These are phyloP conservation scores for Hygrophoropsis aurantiaca DNA, from an alignment of 768 basidiomycete genomes.

Conservation along the genomic window DNA sequence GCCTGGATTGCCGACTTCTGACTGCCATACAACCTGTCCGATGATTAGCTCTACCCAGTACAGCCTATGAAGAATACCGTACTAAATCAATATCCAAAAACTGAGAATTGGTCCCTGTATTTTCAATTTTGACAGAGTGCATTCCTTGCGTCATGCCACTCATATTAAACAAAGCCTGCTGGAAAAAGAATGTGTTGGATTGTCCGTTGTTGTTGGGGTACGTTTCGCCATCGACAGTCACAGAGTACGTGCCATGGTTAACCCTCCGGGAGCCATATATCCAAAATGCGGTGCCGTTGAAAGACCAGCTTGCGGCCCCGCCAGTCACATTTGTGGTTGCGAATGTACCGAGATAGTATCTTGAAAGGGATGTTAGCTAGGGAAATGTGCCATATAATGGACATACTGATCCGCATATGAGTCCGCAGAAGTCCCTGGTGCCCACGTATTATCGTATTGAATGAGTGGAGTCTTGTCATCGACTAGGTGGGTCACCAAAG, in stretches of 20 bases:
- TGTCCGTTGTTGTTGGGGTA: constrained; percentile 30
- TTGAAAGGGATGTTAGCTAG: constrained; percentile 6
- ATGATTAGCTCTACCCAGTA: background rate
- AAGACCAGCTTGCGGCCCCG: constrained; percentile 39
- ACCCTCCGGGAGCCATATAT: constrained; percentile 49
- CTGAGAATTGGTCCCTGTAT: constrained; percentile 30
- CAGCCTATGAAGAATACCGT: constrained; percentile 10
- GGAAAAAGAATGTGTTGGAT: constrained; percentile 29
- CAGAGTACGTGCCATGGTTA: constrained; percentile 46
- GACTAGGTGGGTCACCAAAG: constrained; percentile 20
- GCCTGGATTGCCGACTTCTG: constrained; percentile 16
- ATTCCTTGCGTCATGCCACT: constrained; percentile 29
- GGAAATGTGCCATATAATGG: background rate
- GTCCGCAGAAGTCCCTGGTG: constrained; percentile 10
- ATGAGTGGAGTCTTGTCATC: constrained; percentile 35
- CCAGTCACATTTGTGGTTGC: constrained; percentile 33
- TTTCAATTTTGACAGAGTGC: constrained; percentile 36
- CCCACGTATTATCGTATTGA: constrained; percentile 24
- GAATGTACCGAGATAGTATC: constrained; percentile 41
- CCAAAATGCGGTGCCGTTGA: constrained; percentile 50
- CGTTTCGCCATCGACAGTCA: constrained; percentile 38
- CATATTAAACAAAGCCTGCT: constrained; percentile 39
- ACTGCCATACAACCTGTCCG: constrained; percentile 27
- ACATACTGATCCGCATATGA: constrained; percentile 14
- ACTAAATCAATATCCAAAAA: constrained; percentile 53